Percentiles rank a stretch among this genome's conserved stretches.
Conservation (phyloP, 2,329 filamentous ascomycete species). For the Talaromyces sp. region DNA sequence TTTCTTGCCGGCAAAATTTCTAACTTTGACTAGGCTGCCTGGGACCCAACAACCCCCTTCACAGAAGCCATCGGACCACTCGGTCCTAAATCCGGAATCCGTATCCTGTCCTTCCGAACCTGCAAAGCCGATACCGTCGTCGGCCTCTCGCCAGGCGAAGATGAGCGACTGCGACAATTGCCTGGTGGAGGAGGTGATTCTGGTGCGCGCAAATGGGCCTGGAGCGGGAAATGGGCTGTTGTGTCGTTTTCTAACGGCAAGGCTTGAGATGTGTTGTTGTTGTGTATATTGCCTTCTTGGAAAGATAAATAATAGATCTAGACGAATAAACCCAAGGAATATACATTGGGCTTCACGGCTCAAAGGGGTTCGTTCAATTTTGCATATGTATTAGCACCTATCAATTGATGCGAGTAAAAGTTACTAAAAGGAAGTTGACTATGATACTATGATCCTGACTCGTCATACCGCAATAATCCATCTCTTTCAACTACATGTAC, state of each 20-base stretch:
- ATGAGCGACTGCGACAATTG: constrained; percentile 68
- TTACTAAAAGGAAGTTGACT: no score
- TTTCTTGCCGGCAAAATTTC: neutral
- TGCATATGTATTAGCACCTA: neutral
- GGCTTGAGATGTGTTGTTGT: neutral
- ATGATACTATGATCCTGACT: neutral
- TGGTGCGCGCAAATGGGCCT: constrained; percentile 79
- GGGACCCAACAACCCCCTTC: constrained; percentile 87
- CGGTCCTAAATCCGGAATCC: constrained; percentile 74
- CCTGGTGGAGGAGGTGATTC: constrained; percentile 68
- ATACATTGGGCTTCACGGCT: neutral
- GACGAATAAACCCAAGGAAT: neutral
- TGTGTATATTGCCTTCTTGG: neutral
- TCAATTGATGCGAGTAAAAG: neutral
- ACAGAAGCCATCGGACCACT: constrained; percentile 78
- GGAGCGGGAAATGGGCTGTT: constrained; percentile 96
- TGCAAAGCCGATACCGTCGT: constrained; percentile 97
- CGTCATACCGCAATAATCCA: neutral
- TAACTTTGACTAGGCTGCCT: constrained; percentile 53
- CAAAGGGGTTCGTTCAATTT: no score
- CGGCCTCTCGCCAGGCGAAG: constrained; percentile 73
- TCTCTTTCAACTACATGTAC: neutral
- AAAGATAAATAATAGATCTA: neutral
- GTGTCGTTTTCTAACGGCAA: constrained; percentile 76
- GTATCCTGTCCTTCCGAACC: constrained; percentile 80